These are phyloP conservation scores for Chaetomidium leptoderma DNA, from an alignment of 495 filamentous ascomycete genomes.

Conservation along the genomic window DNA sequence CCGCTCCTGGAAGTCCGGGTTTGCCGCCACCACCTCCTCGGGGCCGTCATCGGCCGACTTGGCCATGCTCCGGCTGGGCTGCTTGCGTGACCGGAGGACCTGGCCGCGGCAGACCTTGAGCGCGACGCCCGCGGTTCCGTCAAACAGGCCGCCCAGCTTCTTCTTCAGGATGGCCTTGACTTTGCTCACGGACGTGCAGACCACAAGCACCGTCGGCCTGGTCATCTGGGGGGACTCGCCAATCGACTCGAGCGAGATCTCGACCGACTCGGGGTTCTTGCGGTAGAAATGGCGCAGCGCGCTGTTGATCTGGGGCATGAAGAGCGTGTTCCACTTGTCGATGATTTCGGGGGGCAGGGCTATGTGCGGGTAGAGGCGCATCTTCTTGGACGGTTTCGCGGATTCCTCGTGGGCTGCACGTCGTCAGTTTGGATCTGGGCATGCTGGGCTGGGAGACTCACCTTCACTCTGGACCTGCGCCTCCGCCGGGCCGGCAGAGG, in stretches of 20 bases:
- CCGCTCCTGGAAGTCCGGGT: conserved; percentile 64
- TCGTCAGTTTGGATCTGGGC: neutral
- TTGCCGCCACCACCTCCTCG: conserved; percentile 44
- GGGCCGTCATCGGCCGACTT: conserved; percentile 24
- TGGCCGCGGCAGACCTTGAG: conserved; percentile 65
- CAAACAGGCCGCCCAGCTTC: conserved; percentile 53
- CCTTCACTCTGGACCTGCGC: conserved; percentile 10
- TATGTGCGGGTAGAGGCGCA: conserved; percentile 49
- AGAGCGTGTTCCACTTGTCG: conserved; percentile 64
- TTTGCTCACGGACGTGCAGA: conserved; percentile 67
- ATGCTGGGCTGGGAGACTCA: neutral
- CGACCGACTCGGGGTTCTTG: conserved; percentile 66
- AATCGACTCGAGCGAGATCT: conserved; percentile 68
- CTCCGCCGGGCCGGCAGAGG: neutral
- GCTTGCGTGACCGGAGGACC: conserved; percentile 61
- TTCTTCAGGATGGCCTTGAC: conserved; percentile 68
- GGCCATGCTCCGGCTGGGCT: conserved; percentile 37
- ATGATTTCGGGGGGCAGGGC: conserved; percentile 56
- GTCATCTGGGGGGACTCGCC: conserved; percentile 62
- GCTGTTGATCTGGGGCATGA: conserved; percentile 66
- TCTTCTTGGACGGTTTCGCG: conserved; percentile 23
- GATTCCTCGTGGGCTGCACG: neutral
- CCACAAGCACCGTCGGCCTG: conserved; percentile 69
- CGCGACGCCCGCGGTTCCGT: conserved; percentile 54
- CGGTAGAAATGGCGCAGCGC: conserved; percentile 56